Evolutionary conservation across 495 filamentous ascomycete species (phyloP).

Genomic region (Podospora tetraspora): DNA sequence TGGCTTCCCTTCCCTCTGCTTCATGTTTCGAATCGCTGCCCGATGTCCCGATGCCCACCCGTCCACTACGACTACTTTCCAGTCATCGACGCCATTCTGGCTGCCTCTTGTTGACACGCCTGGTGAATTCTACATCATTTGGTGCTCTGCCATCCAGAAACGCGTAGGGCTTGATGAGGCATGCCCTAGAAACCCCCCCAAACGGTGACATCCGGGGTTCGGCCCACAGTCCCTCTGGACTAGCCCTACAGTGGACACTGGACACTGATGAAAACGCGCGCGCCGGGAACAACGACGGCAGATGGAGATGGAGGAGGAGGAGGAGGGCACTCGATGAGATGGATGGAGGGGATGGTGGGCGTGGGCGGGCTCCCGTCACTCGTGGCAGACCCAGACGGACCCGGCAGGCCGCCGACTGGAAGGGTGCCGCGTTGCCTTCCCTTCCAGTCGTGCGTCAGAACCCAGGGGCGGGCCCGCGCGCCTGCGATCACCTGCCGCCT

Average conservation of each 20-base stretch:
- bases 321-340: neutral
- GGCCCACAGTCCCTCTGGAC: neutral
- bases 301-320: neutral
- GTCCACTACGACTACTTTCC: neutral
- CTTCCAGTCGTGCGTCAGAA: conserved; percentile 4
- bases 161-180: neutral
- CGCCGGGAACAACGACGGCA: neutral
- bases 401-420: conserved; percentile 14
- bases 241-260: neutral
- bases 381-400: conserved; percentile 2
- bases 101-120: neutral
- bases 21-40: conserved; percentile 2
- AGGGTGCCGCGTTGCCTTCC: conserved; percentile 16
- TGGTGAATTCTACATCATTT: neutral
- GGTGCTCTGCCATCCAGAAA: no score
- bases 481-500: conserved; percentile 29
- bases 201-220: neutral
- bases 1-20: neutral
- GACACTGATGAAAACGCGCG: neutral
- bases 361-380: neutral
- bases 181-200: neutral
- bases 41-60: neutral
- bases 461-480: neutral
- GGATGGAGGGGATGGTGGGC: no score
- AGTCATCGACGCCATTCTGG: neutral